phyloP scores from a whole-genome alignment of 2,329 filamentous ascomycete genomes.

The Cladorrhinum sp. region DNA sequence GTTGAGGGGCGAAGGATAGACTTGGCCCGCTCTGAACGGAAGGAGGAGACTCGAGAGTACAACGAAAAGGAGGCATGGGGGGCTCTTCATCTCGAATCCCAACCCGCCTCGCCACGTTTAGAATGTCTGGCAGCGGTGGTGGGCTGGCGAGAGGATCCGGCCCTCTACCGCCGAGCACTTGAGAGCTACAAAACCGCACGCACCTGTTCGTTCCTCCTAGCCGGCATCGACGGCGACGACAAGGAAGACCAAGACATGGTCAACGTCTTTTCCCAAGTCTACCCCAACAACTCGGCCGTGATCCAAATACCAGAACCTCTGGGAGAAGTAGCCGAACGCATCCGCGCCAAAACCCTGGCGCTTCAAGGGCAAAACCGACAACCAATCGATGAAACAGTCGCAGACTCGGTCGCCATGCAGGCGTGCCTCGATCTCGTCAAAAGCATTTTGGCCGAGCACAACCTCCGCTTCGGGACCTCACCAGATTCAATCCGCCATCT shows the following conservation, averaged over 20 bases:
- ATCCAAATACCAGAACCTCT: conserved; percentile 16
- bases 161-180: conserved; percentile 12
- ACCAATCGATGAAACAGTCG: background rate
- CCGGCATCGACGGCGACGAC: conserved; percentile 19
- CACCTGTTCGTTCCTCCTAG: conserved; percentile 14
- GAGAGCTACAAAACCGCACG: conserved; percentile 17
- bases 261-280: conserved; percentile 14
- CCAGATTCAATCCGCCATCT: conserved; percentile 11
- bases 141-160: conserved; percentile 18
- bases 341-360: conserved; percentile 10
- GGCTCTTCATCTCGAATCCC: conserved; percentile 5
- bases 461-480: conserved; percentile 6
- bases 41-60: background rate
- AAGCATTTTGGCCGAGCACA: conserved; percentile 10
- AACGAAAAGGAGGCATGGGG: background rate
- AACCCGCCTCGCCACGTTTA: background rate
- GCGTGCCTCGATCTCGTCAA: conserved; percentile 15
- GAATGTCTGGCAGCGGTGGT: conserved; percentile 17
- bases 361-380: conserved; percentile 6
- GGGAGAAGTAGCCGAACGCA: conserved; percentile 14
- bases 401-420: conserved; percentile 14
- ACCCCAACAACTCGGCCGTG: conserved; percentile 13
- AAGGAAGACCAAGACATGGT: conserved; percentile 18
- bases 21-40: background rate
- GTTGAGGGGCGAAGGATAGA: conserved; percentile 11